Conservation (phyloP, 1,284 basidiomycete genomes). For the Leccinum fuscescens region DNA sequence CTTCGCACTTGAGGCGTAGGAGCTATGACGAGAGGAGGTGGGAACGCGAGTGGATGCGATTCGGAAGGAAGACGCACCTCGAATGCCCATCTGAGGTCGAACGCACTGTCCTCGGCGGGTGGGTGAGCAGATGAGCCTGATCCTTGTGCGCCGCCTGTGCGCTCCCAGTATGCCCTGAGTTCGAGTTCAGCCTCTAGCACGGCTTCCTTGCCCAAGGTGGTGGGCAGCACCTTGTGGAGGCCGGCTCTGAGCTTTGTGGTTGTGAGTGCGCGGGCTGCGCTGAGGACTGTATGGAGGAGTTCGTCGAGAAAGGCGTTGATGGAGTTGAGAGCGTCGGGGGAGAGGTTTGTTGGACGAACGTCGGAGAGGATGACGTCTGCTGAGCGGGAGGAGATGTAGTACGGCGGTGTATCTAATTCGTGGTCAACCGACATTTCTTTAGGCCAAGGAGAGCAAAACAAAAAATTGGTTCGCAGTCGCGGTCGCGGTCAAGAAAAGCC, state of each 20-base stretch:
- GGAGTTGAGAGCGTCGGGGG: conserved; percentile 66
- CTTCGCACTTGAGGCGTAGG: conserved; percentile 78
- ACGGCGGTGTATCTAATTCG: conserved; percentile 43
- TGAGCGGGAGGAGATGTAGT: conserved; percentile 75
- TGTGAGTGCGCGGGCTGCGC: conserved; percentile 68
- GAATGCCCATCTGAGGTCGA: conserved; percentile 69
- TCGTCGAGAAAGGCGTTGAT: conserved; percentile 90
- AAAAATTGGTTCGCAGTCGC: not conserved
- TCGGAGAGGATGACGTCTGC: conserved; percentile 90
- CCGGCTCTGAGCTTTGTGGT: conserved; percentile 75
- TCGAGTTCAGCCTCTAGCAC: conserved; percentile 92
- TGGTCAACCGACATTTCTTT: conserved; percentile 18
- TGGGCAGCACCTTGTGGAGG: conserved; percentile 72
- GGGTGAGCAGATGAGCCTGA: conserved; percentile 32
- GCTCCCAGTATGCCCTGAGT: conserved; percentile 80
- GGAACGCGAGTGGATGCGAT: conserved; percentile 1
- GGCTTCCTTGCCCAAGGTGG: conserved; percentile 82
- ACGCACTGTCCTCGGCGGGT: conserved; percentile 50
- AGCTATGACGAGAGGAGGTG: conserved; percentile 43
- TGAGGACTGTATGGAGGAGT: conserved; percentile 73
- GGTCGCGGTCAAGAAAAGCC: conserved; percentile 6
- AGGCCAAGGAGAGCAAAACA: not conserved
- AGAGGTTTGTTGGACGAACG: conserved; percentile 83
- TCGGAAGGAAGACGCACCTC: conserved; percentile 52
- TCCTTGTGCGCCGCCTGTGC: conserved; percentile 46